Conservation (phyloP, 441 rosid species). For the Euphorbia corollata region DNA sequence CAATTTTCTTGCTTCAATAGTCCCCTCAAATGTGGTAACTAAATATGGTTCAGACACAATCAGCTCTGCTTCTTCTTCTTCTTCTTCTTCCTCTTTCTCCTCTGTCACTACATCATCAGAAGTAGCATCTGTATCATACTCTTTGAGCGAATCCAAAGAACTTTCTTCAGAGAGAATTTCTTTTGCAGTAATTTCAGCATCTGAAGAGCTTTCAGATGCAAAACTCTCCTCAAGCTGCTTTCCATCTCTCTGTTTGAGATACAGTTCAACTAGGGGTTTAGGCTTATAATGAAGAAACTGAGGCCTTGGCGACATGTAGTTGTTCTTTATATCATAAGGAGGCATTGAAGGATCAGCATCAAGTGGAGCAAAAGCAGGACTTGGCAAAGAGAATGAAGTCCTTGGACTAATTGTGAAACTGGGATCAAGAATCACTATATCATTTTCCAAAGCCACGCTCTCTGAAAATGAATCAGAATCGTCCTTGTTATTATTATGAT, state of each 20-base stretch:
- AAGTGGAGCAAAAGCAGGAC: slow-evolving; percentile 42
- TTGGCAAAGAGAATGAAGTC: slow-evolving; percentile 25
- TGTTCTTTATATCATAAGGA: slow-evolving; percentile 74
- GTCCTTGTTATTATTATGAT: slow-evolving; percentile 1
- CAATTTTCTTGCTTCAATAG: slow-evolving; percentile 23
- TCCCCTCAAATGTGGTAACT: slow-evolving; percentile 11
- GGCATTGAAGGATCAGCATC: slow-evolving; percentile 57
- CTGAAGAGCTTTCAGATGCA: slow-evolving; percentile 43
- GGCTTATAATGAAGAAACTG: slow-evolving; percentile 73
- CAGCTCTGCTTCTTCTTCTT: slow-evolving; percentile 23
- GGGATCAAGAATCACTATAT: slow-evolving; percentile 37
- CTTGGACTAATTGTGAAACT: slow-evolving; percentile 38
- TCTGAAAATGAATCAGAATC: slow-evolving; percentile 12
- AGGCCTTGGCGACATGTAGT: slow-evolving; percentile 78
- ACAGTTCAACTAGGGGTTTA: slow-evolving; percentile 45
- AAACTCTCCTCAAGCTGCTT: slow-evolving; percentile 49
- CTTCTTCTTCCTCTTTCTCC: slow-evolving; percentile 18
- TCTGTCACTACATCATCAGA: slow-evolving; percentile 20
- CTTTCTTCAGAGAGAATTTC: slow-evolving; percentile 32
- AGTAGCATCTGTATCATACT: slow-evolving; percentile 29
- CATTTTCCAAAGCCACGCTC: slow-evolving; percentile 18
- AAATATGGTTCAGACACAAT: slow-evolving; percentile 23
- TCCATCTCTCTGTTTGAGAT: slow-evolving; percentile 30
- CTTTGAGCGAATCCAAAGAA: slow-evolving; percentile 24
- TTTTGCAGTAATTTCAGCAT: slow-evolving; percentile 40